These are phyloP conservation scores for Inonotus hispidus DNA, from an alignment of 1,284 basidiomycete genomes.

Conservation along the genomic window DNA sequence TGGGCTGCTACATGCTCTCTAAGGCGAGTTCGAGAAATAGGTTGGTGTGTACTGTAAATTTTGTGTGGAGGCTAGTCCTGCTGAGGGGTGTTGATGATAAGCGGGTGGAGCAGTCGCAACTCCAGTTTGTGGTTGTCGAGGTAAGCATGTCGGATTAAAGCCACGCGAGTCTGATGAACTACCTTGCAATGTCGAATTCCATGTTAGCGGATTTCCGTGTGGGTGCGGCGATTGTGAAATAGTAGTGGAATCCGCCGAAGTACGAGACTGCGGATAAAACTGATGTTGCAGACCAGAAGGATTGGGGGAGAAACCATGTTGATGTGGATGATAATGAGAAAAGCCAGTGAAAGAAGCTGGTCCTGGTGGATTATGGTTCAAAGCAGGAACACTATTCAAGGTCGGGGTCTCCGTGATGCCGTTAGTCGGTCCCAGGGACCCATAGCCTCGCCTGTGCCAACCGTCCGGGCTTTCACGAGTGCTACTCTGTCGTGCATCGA, in stretches of 20 bases:
- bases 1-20: neutral
- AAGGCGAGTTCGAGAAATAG: neutral
- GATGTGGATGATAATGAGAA: slow-evolving; percentile 47
- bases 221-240: neutral
- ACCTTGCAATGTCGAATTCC: neutral
- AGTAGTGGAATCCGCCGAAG: neutral
- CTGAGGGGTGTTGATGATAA: neutral
- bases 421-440: no score
- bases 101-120: neutral
- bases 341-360: slow-evolving; percentile 31
- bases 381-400: neutral
- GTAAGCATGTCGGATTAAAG: neutral
- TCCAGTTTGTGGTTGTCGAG: neutral
- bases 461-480: neutral
- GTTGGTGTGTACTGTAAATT: slow-evolving; percentile 2
- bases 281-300: slow-evolving; percentile 20
- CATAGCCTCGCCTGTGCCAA: neutral
- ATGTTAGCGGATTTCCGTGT: neutral
- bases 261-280: neutral
- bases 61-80: neutral
- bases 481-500: neutral
- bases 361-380: neutral
- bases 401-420: neutral
- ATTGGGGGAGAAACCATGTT: slow-evolving; percentile 34
- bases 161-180: neutral